phyloP scores from a whole-genome alignment of 306 rosid species.

The Quercus glauca region DNA sequence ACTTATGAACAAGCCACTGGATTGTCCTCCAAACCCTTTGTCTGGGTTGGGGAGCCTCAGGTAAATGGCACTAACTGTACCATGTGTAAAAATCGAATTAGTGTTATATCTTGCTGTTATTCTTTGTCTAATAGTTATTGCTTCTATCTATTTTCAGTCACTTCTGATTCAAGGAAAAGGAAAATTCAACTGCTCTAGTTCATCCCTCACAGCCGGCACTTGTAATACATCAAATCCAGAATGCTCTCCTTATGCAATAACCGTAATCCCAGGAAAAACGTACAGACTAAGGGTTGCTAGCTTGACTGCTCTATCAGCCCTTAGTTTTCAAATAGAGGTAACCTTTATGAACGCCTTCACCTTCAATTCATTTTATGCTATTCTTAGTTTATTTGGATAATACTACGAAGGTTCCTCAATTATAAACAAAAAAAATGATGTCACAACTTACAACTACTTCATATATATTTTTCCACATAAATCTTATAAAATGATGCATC shows the following conservation, averaged over 20 bases:
- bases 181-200: conserved; percentile 61
- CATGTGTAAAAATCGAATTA: not conserved
- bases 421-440: not conserved
- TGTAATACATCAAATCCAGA: conserved; percentile 59
- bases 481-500: too few species aligned
- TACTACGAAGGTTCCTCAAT: not conserved
- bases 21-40: too few species aligned
- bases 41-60: conserved; percentile 38
- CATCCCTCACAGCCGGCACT: conserved; percentile 28
- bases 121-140: conserved; percentile 1
- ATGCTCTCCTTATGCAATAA: conserved; percentile 54
- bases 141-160: conserved; percentile 41
- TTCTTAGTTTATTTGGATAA: not conserved
- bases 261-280: conserved; percentile 62
- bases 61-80: conserved; percentile 19
- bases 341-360: not conserved
- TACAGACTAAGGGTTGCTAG: conserved; percentile 68
- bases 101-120: not conserved
- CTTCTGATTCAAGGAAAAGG: conserved; percentile 86
- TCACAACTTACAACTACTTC: too few species aligned
- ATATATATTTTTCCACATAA: too few species aligned
- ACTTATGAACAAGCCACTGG: too few species aligned
- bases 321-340: conserved; percentile 85
- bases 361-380: not conserved
- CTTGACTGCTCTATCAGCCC: conserved; percentile 75